Evolutionary conservation across 2,329 filamentous ascomycete species (phyloP), one percentile per base, ranked within the genome.

Genomic region (Ophiostoma piceae): DNA sequence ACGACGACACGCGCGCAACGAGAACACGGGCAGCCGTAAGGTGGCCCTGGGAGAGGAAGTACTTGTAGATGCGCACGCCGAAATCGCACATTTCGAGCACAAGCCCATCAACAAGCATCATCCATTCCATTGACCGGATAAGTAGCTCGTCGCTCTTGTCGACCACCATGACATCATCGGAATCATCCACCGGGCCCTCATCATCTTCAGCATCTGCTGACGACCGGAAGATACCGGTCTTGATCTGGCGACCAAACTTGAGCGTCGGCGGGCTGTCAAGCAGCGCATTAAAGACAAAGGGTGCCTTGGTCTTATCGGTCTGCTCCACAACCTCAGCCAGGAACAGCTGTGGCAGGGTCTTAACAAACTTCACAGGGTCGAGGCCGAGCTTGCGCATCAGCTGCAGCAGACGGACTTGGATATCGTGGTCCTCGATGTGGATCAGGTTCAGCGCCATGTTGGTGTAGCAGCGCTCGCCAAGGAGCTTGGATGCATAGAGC

Each of bases 41-140:
- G 67, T 83, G 82, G 73, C 82, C 80, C 66, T 82, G 77, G 96
- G 92, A 85, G 66, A 96, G 84, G 76, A 97, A 93, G 72, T 89
- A 88, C 76, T 91, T 91, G 80, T 97, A 92, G n/a, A 94, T 85
- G 74, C 88, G 84, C 39, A 87, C 86, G 60, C 92, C 88, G 66
- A 76, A 79, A 35, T 75, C 74, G 74, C 78, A 79, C 43, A 77
- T 78, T 71, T 77, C 77, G 22, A 75, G 73, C 1, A 78, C 74
- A 57, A 77, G 74, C 2, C 75, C 89, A 67, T 90, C 87, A 9
- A 94, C 85, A 70, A 92, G 84, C 71, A 92, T 81, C 77, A 94
- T 89, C 94, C 94, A 98, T 76, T 96, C 91, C 71, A 97, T 80
- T 51, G 91, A 88, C 70, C 90, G 86, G 65, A 97, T 92, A 68